These are phyloP conservation scores for Auricularia heimuer DNA, from an alignment of 768 basidiomycete genomes.

Conservation along the genomic window DNA sequence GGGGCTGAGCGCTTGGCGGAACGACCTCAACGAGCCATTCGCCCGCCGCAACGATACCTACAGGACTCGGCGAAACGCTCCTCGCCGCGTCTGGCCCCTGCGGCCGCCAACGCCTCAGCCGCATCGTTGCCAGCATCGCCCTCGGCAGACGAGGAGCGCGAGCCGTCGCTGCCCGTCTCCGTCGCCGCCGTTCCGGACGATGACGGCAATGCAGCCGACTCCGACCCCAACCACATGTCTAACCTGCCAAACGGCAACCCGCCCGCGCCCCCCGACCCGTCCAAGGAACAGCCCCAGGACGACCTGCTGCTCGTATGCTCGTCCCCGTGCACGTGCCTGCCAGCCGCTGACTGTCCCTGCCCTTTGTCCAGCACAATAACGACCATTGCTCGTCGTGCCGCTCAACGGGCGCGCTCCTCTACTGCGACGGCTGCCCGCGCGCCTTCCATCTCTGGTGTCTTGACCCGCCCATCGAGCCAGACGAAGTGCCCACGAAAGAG, in stretches of 20 bases:
- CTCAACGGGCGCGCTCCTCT: constrained; percentile 75
- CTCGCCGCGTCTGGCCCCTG: neutral
- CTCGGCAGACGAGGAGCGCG: neutral
- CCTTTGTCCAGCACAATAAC: constrained; percentile 44
- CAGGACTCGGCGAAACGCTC: neutral
- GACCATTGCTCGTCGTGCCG: constrained; percentile 83
- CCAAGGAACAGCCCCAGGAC: neutral
- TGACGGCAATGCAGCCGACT: constrained; percentile 4
- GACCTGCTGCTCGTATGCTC: neutral
- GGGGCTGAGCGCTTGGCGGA: neutral
- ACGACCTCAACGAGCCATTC: neutral
- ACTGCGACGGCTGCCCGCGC: constrained; percentile 93
- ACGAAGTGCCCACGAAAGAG: constrained; percentile 73
- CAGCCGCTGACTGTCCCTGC: constrained; percentile 3
- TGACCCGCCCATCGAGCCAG: constrained; percentile 85
- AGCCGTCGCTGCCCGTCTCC: neutral
- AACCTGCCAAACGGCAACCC: neutral
- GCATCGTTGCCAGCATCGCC: neutral
- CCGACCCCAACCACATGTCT: constrained; percentile 8
- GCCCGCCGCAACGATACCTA: neutral
- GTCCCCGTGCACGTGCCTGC: neutral
- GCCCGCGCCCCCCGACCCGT: neutral
- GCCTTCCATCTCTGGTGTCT: constrained; percentile 97
- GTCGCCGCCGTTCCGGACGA: neutral
- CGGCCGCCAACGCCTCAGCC: neutral